Base-by-base conservation (phyloP, 202 grass and related monocot genomes). In the Hordeum pubiflorum region DNA sequence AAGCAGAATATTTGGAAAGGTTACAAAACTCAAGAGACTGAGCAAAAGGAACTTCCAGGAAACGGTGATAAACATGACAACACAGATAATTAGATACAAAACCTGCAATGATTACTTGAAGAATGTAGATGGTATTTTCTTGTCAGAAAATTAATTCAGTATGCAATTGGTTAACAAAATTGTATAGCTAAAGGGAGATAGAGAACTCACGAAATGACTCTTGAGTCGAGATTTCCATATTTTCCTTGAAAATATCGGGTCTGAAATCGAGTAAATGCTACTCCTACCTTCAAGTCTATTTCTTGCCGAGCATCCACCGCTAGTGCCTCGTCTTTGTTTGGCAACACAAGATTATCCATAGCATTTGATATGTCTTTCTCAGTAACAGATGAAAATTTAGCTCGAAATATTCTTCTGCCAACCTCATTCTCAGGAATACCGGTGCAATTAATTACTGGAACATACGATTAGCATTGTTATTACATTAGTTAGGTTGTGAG, bases 261-360 rank as follows among this genome's bases (percentile, higher is more conserved):
- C 82, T 97, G 92, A 84, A 97, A 97, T 87, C 92, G 81, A 86
- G 94, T 97, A 91, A 97, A 97, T 37, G 94, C 91, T 77, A 94
- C 94, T 76, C 94, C 94, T 67, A 97, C 92, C 76, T 97, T 97
- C 84, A 97, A 88, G 82, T 97, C 94, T 82, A 97, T 97, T 87
- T 97, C 94, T 79, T 97, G 92, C 40, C 94, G 89, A 85, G 94
- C 94, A 73, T 97, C 90, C 73, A 97, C 94, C 24, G 94, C 84
- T 55, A 94, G 82, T 58, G 94, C 72, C 78, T 97, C 94, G 55
- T 97, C 82, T 87, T 94, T 94, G 67, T 93, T 97, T 81, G 94
- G 94, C 73, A 76, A 63, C 78, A 83, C 85, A 82, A 97, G 92
- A 84, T 88, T 93, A 64, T 89, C 82, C 94, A 97, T 94, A 63